Conservation (phyloP, 2,329 filamentous ascomycete genomes). For the Phoma sp. region DNA sequence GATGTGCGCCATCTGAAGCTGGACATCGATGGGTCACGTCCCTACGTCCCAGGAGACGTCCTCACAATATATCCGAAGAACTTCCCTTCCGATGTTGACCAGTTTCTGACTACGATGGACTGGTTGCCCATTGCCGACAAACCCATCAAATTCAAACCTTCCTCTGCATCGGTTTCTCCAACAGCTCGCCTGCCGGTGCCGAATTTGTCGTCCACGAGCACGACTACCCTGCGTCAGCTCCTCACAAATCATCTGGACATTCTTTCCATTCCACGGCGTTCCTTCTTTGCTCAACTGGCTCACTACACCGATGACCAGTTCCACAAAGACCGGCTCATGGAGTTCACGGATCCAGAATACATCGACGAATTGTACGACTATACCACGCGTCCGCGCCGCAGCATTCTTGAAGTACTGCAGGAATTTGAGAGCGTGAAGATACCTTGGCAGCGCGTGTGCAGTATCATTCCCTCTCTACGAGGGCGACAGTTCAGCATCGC, state of each 20-base stretch:
- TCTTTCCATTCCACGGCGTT: slow-evolving; percentile 83
- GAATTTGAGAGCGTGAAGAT: slow-evolving; percentile 87
- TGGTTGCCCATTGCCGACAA: slow-evolving; percentile 78
- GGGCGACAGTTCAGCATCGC: slow-evolving; percentile 94
- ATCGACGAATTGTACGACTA: slow-evolving; percentile 97
- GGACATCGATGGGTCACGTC: slow-evolving; percentile 50
- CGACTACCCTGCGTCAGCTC: slow-evolving; percentile 73
- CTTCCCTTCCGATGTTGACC: slow-evolving; percentile 78
- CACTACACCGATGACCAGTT: slow-evolving; percentile 74
- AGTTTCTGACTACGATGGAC: slow-evolving; percentile 76
- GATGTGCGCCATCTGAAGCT: slow-evolving; percentile 85
- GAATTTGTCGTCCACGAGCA: slow-evolving; percentile 45
- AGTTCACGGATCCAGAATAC: slow-evolving; percentile 79
- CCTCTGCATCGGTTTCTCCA: slow-evolving; percentile 38
- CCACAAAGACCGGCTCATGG: slow-evolving; percentile 80
- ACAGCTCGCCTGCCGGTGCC: slow-evolving; percentile 49
- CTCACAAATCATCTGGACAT: slow-evolving; percentile 87
- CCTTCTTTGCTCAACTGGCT: slow-evolving; percentile 80
- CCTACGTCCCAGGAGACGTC: slow-evolving; percentile 76
- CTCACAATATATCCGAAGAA: slow-evolving; percentile 87
- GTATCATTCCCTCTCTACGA: slow-evolving; percentile 80
- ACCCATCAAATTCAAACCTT: slow-evolving; percentile 62
- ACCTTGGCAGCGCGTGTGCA: slow-evolving; percentile 73
- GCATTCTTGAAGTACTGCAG: slow-evolving; percentile 88
- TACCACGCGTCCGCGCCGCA: slow-evolving; percentile 85